Conservation (phyloP, 495 filamentous ascomycete species). For the Aspergillus wentii region DNA sequence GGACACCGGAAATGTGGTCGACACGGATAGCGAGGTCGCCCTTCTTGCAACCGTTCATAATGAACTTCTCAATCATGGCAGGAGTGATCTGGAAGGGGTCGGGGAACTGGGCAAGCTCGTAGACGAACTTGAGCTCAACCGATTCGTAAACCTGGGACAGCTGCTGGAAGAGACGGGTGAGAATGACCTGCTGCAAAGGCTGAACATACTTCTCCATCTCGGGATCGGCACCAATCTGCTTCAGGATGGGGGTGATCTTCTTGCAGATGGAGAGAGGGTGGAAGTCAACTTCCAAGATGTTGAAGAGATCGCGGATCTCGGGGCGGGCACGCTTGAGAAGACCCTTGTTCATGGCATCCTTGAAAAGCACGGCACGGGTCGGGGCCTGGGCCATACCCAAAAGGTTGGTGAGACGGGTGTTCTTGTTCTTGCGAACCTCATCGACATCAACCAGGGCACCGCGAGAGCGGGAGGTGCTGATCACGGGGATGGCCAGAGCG, state of each 20-base stretch:
- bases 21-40: constrained; percentile 95
- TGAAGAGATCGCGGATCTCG: constrained; percentile 94
- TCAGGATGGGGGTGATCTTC: constrained; percentile 95
- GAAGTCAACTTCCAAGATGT: constrained; percentile 98
- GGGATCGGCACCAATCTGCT: constrained; percentile 87
- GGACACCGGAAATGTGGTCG: constrained; percentile 86
- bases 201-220: constrained; percentile 96
- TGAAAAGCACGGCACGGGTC: constrained; percentile 86
- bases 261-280: constrained; percentile 98
- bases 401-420: constrained; percentile 90
- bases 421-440: constrained; percentile 97
- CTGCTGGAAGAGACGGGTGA: constrained; percentile 97
- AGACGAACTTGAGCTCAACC: constrained; percentile 89
- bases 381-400: constrained; percentile 88
- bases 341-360: constrained; percentile 90
- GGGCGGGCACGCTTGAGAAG: constrained; percentile 85
- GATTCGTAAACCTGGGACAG: constrained; percentile 98
- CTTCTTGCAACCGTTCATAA: constrained; percentile 99
- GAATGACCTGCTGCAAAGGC: constrained; percentile 95
- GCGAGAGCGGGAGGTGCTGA: constrained; percentile 94
- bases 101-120: constrained; percentile 91
- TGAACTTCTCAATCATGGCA: constrained; percentile 97
- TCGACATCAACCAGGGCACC: constrained; percentile 95
- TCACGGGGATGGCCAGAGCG: constrained; percentile 93
- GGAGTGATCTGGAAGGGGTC: constrained; percentile 92